Conservation (phyloP, 768 basidiomycete species). For the Mycena venus region DNA sequence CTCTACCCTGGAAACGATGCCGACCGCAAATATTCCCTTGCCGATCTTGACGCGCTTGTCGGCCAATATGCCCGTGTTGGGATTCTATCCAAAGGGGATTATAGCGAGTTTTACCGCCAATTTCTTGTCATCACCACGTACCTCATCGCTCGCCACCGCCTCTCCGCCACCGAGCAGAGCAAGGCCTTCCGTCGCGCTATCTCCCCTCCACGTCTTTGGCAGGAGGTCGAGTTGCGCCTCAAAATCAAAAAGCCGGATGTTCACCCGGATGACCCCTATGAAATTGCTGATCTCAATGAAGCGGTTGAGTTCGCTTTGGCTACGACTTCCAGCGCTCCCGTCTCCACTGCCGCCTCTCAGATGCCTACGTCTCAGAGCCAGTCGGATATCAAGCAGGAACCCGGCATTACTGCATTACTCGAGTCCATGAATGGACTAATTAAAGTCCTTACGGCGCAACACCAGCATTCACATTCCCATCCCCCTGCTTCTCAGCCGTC, state of each 20-base stretch:
- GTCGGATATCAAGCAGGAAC: slow-evolving; percentile 5
- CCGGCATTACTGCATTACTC: slow-evolving; percentile 5
- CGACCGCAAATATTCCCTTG: slow-evolving; percentile 27
- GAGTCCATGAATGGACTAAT: slow-evolving; percentile 13
- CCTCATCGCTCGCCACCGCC: slow-evolving; percentile 23
- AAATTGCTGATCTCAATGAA: slow-evolving; percentile 32
- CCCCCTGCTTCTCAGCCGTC: neutral
- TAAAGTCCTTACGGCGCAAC: slow-evolving; percentile 19
- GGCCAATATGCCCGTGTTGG: slow-evolving; percentile 21
- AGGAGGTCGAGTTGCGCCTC: slow-evolving; percentile 20
- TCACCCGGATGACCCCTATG: slow-evolving; percentile 41
- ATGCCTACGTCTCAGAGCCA: neutral
- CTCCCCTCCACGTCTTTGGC: neutral
- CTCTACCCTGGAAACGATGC: slow-evolving; percentile 36
- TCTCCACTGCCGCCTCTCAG: neutral
- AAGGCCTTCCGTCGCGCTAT: slow-evolving; percentile 34
- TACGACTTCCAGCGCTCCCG: neutral
- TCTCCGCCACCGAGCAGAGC: slow-evolving; percentile 34
- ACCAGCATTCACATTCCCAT: slow-evolving; percentile 3
- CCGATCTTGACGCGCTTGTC: slow-evolving; percentile 40
- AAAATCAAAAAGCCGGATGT: slow-evolving; percentile 27
- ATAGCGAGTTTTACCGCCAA: slow-evolving; percentile 34
- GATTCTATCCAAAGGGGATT: slow-evolving; percentile 22
- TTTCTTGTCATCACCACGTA: slow-evolving; percentile 37
- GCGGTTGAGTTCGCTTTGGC: slow-evolving; percentile 37